phyloP scores from a whole-genome alignment of 805 yeast genomes.

The Dipodascus geniculatus region DNA sequence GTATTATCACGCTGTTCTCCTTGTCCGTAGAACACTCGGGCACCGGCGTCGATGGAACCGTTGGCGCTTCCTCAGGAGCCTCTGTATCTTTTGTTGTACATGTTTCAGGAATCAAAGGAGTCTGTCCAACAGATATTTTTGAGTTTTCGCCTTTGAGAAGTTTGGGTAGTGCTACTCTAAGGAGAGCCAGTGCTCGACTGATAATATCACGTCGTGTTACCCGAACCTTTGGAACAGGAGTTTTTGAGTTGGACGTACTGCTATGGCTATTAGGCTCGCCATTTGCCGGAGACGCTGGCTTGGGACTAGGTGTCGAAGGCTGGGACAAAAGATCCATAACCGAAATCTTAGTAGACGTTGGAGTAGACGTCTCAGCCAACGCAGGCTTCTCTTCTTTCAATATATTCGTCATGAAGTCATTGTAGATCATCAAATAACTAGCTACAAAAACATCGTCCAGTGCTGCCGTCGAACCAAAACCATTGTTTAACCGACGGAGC shows the following conservation, averaged over 20 bases:
- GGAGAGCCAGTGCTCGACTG: conserved; percentile 23
- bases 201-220: conserved; percentile 41
- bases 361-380: not conserved
- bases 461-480: conserved; percentile 63
- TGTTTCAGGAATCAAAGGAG: not conserved
- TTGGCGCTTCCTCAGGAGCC: not conserved
- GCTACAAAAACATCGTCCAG: conserved; percentile 65
- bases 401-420: conserved; percentile 5
- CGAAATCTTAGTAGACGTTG: conserved; percentile 3
- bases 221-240: conserved; percentile 22
- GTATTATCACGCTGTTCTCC: not conserved
- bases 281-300: conserved; percentile 2
- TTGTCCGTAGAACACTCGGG: not conserved
- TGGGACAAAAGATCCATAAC: conserved; percentile 6
- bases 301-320: conserved; percentile 4
- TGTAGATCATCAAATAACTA: conserved; percentile 40
- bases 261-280: conserved; percentile 1
- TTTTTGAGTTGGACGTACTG: conserved; percentile 3
- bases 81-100: not conserved
- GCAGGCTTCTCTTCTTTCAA: not conserved
- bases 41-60: not conserved
- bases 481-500: conserved; percentile 61
- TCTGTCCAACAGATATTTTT: not conserved
- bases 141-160: conserved; percentile 3
- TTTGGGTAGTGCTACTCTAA: conserved; percentile 14